Evolutionary conservation across 495 filamentous ascomycete species (phyloP).

Genomic region (Talaromyces ruber): DNA sequence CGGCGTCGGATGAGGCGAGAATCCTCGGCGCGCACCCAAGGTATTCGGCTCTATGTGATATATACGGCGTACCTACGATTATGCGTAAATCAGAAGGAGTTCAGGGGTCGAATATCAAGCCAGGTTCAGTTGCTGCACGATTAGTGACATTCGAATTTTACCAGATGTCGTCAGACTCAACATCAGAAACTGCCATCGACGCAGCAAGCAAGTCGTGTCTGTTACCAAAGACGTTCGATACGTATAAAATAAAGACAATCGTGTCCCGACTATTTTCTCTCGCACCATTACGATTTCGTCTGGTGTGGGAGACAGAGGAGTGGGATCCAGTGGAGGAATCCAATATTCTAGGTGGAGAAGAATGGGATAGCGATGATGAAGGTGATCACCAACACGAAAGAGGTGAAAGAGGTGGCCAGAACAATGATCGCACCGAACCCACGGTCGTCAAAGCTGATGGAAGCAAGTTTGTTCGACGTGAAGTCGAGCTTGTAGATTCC

Average conservation of each 20-base stretch:
- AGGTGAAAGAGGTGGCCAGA: constrained; percentile 4
- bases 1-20: constrained; percentile 40
- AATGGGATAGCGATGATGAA: constrained; percentile 50
- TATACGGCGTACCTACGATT: constrained; percentile 59
- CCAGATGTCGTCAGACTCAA: constrained; percentile 14
- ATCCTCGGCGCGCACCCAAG: constrained; percentile 56
- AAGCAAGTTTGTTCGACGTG: constrained; percentile 57
- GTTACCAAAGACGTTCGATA: constrained; percentile 67
- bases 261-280: constrained; percentile 63
- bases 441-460: constrained; percentile 13
- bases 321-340: constrained; percentile 60
- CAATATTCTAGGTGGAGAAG: constrained; percentile 51
- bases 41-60: constrained; percentile 62
- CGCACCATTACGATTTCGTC: constrained; percentile 48
- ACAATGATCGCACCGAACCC: not conserved
- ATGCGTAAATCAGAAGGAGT: constrained; percentile 18
- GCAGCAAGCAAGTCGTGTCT: constrained; percentile 25
- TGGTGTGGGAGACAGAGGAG: constrained; percentile 79
- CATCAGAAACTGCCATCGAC: not conserved
- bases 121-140: constrained; percentile 64
- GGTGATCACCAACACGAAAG: constrained; percentile 26
- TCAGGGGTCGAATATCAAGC: constrained; percentile 36
- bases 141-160: constrained; percentile 59
- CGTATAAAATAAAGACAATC: constrained; percentile 74
- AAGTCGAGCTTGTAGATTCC: constrained; percentile 74